These are phyloP conservation scores for Salinomyces thailandicus DNA, from an alignment of 2,329 filamentous ascomycete species.

Conservation along the genomic window DNA sequence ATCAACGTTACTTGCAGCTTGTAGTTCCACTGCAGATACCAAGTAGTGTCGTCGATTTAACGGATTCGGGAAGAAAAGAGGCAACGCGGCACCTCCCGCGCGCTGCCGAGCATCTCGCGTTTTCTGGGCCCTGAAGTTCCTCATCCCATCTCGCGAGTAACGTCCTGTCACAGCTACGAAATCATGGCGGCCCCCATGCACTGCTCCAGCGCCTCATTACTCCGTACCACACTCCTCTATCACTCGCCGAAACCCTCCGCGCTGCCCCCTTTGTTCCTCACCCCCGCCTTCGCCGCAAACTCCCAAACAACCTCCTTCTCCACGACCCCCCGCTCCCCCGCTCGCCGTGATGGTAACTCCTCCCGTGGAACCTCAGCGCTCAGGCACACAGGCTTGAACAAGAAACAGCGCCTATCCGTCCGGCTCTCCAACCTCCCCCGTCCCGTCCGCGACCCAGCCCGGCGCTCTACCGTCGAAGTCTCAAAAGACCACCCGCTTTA, in stretches of 20 bases:
- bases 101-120: no score
- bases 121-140: no score
- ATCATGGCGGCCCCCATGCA: neutral
- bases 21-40: no score
- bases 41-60: no score
- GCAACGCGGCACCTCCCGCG: no score
- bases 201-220: neutral
- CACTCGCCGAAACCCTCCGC: neutral
- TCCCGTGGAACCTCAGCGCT: conserved; percentile 73
- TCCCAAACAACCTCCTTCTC: conserved; percentile 19
- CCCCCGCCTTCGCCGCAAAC: conserved; percentile 23
- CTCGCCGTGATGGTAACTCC: conserved; percentile 61
- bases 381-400: conserved; percentile 56
- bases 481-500: conserved; percentile 79
- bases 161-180: no score
- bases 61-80: no score
- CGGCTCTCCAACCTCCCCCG: conserved; percentile 61
- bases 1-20: no score
- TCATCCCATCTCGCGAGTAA: no score
- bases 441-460: conserved; percentile 52
- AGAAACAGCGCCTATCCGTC: conserved; percentile 47
- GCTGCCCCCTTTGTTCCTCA: conserved; percentile 26
- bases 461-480: conserved; percentile 45
- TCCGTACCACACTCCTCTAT: neutral
- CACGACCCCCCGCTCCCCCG: conserved; percentile 13